These are phyloP conservation scores for Parietaria judaica DNA, from an alignment of 306 rosid genomes.

Conservation along the genomic window DNA sequence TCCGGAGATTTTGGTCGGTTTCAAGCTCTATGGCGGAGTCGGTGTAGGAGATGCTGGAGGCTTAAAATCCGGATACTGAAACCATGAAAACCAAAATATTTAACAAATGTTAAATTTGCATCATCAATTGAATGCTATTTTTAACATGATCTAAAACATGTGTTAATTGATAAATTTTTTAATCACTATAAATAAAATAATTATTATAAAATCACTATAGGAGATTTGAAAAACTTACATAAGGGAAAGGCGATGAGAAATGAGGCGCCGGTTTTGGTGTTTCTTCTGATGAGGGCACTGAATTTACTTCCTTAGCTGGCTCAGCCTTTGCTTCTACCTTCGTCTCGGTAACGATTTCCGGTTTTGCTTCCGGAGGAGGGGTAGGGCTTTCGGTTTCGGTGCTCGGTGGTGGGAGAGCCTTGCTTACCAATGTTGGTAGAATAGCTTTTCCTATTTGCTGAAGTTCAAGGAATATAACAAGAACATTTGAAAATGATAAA, in stretches of 20 bases:
- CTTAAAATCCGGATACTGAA: constrained; percentile 97
- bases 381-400: constrained; percentile 37
- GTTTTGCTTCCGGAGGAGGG: constrained; percentile 28
- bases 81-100: too few species aligned
- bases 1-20: constrained; percentile 16
- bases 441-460: constrained; percentile 85
- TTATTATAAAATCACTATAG: too few species aligned
- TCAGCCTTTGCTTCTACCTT: constrained; percentile 34
- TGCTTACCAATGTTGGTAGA: constrained; percentile 45
- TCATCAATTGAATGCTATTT: too few species aligned
- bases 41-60: constrained; percentile 96
- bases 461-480: constrained; percentile 15
- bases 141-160: too few species aligned
- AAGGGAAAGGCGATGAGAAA: constrained; percentile 61
- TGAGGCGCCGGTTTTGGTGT: constrained; percentile 49
- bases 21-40: constrained; percentile 62
- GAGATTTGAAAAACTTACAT: background rate
- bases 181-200: too few species aligned
- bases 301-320: constrained; percentile 47
- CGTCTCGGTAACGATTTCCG: constrained; percentile 34
- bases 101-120: too few species aligned
- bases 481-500: constrained; percentile 11
- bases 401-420: constrained; percentile 61
- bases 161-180: too few species aligned
- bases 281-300: constrained; percentile 51